These are phyloP conservation scores for Kodamaea leandrae DNA, from an alignment of 805 yeast species.

Conservation along the genomic window DNA sequence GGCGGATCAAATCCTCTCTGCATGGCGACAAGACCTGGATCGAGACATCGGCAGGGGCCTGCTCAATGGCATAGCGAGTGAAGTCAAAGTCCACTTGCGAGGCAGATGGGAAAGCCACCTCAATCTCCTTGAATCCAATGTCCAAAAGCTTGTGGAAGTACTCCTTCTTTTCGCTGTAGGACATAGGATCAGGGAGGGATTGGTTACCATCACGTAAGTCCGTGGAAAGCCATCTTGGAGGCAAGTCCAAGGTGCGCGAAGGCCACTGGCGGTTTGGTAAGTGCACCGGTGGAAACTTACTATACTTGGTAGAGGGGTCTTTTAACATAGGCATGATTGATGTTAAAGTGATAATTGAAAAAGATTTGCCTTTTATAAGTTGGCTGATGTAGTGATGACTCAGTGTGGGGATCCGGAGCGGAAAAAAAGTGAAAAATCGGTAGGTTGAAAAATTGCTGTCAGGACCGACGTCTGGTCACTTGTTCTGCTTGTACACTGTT, in stretches of 20 bases:
- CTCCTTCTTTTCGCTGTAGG: slow-evolving; percentile 70
- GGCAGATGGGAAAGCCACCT: slow-evolving; percentile 80
- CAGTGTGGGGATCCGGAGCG: slow-evolving; percentile 7
- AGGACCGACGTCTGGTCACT: neutral
- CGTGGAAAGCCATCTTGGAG: slow-evolving; percentile 83
- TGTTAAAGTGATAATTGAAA: neutral
- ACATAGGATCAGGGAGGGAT: slow-evolving; percentile 83
- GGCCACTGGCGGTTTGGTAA: slow-evolving; percentile 76
- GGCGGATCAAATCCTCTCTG: slow-evolving; percentile 65
- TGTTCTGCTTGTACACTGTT: no score
- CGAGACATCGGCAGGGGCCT: slow-evolving; percentile 72
- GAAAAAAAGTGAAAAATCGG: no score
- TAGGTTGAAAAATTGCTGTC: neutral
- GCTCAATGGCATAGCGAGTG: slow-evolving; percentile 69
- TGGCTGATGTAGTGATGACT: neutral
- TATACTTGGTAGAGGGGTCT: slow-evolving; percentile 65
- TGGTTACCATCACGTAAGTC: slow-evolving; percentile 85
- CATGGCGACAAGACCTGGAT: slow-evolving; percentile 77
- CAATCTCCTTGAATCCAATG: slow-evolving; percentile 79
- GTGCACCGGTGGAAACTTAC: slow-evolving; percentile 51
- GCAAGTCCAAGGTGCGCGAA: slow-evolving; percentile 47
- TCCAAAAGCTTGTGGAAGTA: slow-evolving; percentile 68
- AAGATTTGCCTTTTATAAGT: neutral
- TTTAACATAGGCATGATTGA: slow-evolving; percentile 35
- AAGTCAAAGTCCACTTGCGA: slow-evolving; percentile 79